A percentile compares a stretch with the other conserved stretches of the same genome.
These are phyloP conservation scores for Talaromyces sp. DNA, from an alignment of 2,329 filamentous ascomycete genomes.

Conservation along the genomic window DNA sequence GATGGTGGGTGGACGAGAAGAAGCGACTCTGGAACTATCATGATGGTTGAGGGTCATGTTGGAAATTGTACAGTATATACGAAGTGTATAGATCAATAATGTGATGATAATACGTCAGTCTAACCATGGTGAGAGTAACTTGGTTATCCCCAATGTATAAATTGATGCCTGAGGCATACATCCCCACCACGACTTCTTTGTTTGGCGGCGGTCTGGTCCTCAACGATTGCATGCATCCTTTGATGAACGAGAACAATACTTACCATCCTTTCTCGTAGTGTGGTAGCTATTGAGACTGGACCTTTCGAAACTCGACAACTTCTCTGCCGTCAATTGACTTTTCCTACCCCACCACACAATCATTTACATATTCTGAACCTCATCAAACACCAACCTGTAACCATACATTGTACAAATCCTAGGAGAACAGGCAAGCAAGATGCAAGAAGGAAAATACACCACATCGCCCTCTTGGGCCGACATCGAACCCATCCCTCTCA, in stretches of 20 bases:
- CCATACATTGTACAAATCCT: neutral
- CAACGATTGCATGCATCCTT: slow-evolving; percentile 3
- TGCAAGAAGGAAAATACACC: slow-evolving; percentile 49
- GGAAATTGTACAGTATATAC: slow-evolving; percentile 8
- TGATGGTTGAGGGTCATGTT: slow-evolving; percentile 12
- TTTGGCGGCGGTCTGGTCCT: neutral
- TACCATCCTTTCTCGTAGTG: neutral
- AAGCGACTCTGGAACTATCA: slow-evolving; percentile 27
- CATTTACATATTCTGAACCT: neutral
- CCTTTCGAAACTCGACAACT: neutral
- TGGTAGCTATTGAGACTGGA: neutral
- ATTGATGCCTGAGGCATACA: slow-evolving; percentile 3
- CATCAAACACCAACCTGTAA: neutral
- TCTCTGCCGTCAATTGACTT: neutral
- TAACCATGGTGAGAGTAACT: too few species aligned
- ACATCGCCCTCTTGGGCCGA: slow-evolving; percentile 78
- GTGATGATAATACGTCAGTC: neutral
- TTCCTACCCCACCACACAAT: neutral
- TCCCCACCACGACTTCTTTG: neutral
- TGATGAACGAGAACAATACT: slow-evolving; percentile 14
- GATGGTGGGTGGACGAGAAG: slow-evolving; percentile 41
- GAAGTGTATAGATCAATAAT: neutral
- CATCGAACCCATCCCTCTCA: slow-evolving; percentile 74
- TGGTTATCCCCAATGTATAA: neutral
- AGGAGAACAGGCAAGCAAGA: slow-evolving; percentile 8